A percentile compares a stretch with the other conserved stretches of the same genome.
Conservation (phyloP, 768 basidiomycete species). For the Agrocybe praecox region DNA sequence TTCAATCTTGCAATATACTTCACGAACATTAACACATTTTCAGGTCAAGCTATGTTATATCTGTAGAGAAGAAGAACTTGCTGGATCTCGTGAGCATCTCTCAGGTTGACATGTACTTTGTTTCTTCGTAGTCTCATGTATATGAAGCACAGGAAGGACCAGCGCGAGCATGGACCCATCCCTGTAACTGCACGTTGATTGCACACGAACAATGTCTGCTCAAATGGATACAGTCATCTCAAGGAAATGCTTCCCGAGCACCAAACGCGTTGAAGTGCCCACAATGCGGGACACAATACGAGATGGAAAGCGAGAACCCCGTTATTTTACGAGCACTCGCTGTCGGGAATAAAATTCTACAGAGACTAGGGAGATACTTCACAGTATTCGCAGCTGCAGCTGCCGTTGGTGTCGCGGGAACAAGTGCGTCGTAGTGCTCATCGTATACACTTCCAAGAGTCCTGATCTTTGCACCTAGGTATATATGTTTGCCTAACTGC, state of each 20-base stretch:
- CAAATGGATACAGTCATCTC: slow-evolving; percentile 77
- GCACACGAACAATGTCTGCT: slow-evolving; percentile 82
- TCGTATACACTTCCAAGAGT: neutral
- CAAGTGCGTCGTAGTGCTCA: slow-evolving; percentile 46
- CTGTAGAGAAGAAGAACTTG: slow-evolving; percentile 71
- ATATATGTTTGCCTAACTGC: slow-evolving; percentile 54
- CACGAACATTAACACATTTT: neutral
- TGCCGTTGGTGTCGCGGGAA: slow-evolving; percentile 56
- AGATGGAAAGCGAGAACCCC: slow-evolving; percentile 68
- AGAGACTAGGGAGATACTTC: slow-evolving; percentile 52
- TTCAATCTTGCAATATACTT: neutral
- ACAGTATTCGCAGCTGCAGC: slow-evolving; percentile 52
- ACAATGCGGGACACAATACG: slow-evolving; percentile 70
- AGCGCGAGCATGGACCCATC: slow-evolving; percentile 71
- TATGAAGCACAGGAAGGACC: slow-evolving; percentile 45
- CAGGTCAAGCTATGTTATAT: slow-evolving; percentile 81
- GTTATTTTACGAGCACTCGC: slow-evolving; percentile 50
- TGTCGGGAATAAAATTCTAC: slow-evolving; percentile 50
- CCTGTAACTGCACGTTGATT: slow-evolving; percentile 78
- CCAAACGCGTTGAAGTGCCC: slow-evolving; percentile 79
- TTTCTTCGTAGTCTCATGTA: neutral
- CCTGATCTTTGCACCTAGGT: slow-evolving; percentile 21
- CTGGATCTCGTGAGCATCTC: slow-evolving; percentile 42
- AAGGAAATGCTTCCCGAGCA: slow-evolving; percentile 53
- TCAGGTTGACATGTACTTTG: neutral